Percentiles rank a stretch among this genome's conserved stretches.
Conservation (phyloP, 768 basidiomycete genomes). For the Clavaria fumosa region DNA sequence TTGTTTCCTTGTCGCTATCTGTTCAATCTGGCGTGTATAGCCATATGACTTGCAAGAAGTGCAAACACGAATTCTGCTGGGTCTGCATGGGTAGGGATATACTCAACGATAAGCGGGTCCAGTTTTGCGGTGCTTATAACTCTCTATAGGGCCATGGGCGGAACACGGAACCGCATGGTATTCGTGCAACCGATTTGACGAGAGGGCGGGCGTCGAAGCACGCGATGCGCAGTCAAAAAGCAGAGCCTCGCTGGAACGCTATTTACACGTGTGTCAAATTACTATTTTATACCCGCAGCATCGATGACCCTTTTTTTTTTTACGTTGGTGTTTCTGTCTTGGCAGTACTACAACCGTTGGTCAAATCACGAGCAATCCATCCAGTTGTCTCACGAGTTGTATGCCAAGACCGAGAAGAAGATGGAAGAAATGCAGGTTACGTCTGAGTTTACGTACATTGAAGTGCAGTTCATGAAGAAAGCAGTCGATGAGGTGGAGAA, state of each 20-base stretch:
- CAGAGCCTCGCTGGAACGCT: constrained; percentile 84
- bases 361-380: constrained; percentile 99
- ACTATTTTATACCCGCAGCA: constrained; percentile 4
- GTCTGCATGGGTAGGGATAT: constrained; percentile 80
- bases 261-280: constrained; percentile 65
- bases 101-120: too few species aligned
- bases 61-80: constrained; percentile 98
- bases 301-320: neutral
- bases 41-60: constrained; percentile 99
- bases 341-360: constrained; percentile 97
- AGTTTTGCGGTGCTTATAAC: too few species aligned
- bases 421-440: constrained; percentile 99
- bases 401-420: constrained; percentile 96
- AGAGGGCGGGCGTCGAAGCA: constrained; percentile 74
- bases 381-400: constrained; percentile 84
- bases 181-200: constrained; percentile 94
- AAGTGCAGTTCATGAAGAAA: constrained; percentile 97
- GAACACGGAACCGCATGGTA: constrained; percentile 98
- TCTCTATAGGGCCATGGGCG: constrained; percentile 79
- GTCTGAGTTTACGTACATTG: constrained; percentile 91
- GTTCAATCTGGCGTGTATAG: constrained; percentile 24
- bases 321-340: constrained; percentile 3
- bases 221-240: constrained; percentile 85
- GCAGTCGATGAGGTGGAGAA: constrained; percentile 86
- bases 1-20: constrained; percentile 2